phyloP scores from a whole-genome alignment of 2,329 filamentous ascomycete genomes.

The Capronia americana region DNA sequence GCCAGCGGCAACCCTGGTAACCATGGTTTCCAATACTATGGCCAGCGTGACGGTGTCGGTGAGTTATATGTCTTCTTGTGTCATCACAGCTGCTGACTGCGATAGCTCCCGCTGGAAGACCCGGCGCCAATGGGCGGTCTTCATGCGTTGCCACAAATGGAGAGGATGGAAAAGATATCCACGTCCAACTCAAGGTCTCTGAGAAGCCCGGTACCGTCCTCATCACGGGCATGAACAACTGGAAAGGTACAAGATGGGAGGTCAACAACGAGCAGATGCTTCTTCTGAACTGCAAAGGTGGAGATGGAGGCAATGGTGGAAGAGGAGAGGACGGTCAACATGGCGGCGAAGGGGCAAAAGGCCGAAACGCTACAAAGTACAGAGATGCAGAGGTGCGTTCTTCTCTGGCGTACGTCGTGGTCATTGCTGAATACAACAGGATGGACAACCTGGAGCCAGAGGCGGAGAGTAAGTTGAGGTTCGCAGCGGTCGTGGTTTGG shows the following conservation, averaged over 20 bases:
- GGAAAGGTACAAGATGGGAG: conserved; percentile 5
- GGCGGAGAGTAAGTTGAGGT: not conserved
- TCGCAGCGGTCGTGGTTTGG: not conserved
- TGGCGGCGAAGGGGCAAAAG: conserved; percentile 20
- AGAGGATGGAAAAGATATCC: conserved; percentile 9
- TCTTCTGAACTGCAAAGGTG: conserved; percentile 13
- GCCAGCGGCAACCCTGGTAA: conserved; percentile 8
- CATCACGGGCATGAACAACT: not conserved
- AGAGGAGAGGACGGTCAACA: conserved; percentile 27
- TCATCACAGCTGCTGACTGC: not conserved
- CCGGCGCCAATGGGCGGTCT: conserved; percentile 6
- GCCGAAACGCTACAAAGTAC: conserved; percentile 17
- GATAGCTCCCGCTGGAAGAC: conserved; percentile 2
- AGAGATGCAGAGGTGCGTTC: conserved; percentile 11
- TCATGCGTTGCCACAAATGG: conserved; percentile 7
- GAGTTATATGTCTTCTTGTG: not conserved
- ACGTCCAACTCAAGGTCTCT: not conserved
- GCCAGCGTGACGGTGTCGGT: conserved; percentile 8
- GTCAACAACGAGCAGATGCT: conserved; percentile 10
- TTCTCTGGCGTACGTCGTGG: not conserved
- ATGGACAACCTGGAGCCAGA: conserved; percentile 5
- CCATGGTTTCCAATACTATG: conserved; percentile 9
- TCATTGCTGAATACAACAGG: not conserved
- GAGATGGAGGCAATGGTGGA: conserved; percentile 27
- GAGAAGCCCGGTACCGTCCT: conserved; percentile 2